Conservation (phyloP, 164 flowering plant genomes). For the Santalum album region DNA sequence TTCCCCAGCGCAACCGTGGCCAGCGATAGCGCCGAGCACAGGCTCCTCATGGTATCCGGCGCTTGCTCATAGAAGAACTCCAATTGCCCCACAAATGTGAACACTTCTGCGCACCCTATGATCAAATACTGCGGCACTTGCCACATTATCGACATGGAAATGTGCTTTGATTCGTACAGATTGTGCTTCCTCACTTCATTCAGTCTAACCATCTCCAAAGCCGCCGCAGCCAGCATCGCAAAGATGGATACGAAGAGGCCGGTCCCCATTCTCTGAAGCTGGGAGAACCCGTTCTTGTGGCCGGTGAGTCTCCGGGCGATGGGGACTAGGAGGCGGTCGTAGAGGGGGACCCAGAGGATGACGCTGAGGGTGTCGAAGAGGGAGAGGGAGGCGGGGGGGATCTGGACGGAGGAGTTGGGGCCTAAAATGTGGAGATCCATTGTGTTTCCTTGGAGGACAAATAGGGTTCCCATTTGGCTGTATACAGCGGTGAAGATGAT, state of each 20-base stretch:
- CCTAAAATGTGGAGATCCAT: constrained; percentile 22
- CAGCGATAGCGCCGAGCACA: constrained; percentile 38
- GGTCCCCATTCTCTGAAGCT: constrained; percentile 20
- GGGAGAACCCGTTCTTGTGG: constrained; percentile 11
- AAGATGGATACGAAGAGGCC: constrained; percentile 16
- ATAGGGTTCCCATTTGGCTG: constrained; percentile 38
- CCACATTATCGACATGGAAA: constrained; percentile 20
- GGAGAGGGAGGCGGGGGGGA: constrained; percentile 40
- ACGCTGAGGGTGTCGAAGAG: constrained; percentile 33
- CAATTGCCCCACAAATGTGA: constrained; percentile 41
- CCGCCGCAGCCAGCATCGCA: constrained; percentile 11
- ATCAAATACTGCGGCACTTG: constrained; percentile 48
- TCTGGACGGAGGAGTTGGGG: constrained; percentile 19
- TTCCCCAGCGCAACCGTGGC: constrained; percentile 34
- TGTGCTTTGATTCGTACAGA: constrained; percentile 6
- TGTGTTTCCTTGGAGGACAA: constrained; percentile 35
- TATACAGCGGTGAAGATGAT: constrained; percentile 31
- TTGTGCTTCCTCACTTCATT: constrained; percentile 7
- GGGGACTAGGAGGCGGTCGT: constrained; percentile 13
- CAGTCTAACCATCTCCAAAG: constrained; percentile 12
- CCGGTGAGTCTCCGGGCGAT: constrained; percentile 8
- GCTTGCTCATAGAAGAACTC: constrained; percentile 51
- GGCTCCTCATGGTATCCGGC: constrained; percentile 50
- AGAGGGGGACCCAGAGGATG: constrained; percentile 21
- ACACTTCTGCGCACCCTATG: constrained; percentile 46